Base-by-base conservation (phyloP, 2,329 filamentous ascomycete species). In the Aspergillus fumigatus region DNA sequence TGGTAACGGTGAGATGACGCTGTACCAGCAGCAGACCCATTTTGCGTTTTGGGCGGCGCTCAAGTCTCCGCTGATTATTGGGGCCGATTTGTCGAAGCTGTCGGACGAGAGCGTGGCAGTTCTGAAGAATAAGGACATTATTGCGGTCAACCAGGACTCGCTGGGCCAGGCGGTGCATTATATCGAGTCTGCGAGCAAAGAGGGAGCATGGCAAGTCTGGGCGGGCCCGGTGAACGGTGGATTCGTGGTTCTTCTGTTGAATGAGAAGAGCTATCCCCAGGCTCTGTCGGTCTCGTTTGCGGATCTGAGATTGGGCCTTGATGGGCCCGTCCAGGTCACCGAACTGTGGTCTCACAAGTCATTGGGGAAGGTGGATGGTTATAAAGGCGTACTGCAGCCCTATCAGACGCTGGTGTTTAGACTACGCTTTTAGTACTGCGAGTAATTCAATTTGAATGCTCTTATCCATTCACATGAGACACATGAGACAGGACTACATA, bases 31-130 rank as follows among this genome's bases (percentile, higher is more conserved):
- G 41, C 68, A 75, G n/a, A 73, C 71, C 4, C 77, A 80, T 56
- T 79, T 80, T 54, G 73, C 73, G 1, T 63, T 79, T 19, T 80
- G 78, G 78, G 74, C 75, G 0, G 75, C 74, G 3, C 68, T 79
- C 58, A 79, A 78, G 62, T 73, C 69, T 11, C 76, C 77, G 0
- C 58, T 80, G 9, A 68, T 80, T 19, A 77, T 80, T 43, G 75
- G 77, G 6, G 72, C 74, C 14, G 41, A 57, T 47, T n/a, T 52
- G 2, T 17, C 25, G 7, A 56, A 47, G 14, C 29, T 50, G 9
- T 51, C 53, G 14, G 11, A 48, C 6, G 56, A 54, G 1, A 54
- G 43, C 8, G 14, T 57, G 3, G 48, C 27, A 1, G 26, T 57
- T 9, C 41, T 57, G 5, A 43, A 9, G 3, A 57, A 57, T 8